A percentile compares a stretch with the other conserved stretches of the same genome.
Conservation (phyloP, 208 protist species). For the Trypanosoma lewisi region DNA sequence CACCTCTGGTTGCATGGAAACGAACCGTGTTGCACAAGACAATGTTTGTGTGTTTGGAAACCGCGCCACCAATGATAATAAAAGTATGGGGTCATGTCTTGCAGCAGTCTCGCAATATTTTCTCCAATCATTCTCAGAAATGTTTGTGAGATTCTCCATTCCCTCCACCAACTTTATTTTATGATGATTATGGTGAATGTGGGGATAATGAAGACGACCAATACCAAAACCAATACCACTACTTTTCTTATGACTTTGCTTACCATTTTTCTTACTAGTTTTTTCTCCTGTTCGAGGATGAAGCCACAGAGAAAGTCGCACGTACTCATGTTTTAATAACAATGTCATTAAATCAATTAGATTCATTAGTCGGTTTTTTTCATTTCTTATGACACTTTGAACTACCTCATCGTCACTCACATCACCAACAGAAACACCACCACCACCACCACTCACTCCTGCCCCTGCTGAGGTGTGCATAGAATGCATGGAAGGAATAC, state of each 20-base stretch:
- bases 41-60: constrained; percentile 56
- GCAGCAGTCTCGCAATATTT: constrained; percentile 46
- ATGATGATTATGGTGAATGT: too few relatives aligned
- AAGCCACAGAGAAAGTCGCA: constrained; percentile 72
- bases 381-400: constrained; percentile 14
- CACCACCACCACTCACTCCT: not conserved
- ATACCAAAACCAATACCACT: too few relatives aligned
- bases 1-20: constrained; percentile 45
- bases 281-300: too few relatives aligned
- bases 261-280: too few relatives aligned
- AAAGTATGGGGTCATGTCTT: constrained; percentile 55
- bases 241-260: too few relatives aligned
- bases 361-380: constrained; percentile 39
- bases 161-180: too few relatives aligned
- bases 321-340: constrained; percentile 68
- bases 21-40: constrained; percentile 27
- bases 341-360: constrained; percentile 57
- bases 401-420: constrained; percentile 31
- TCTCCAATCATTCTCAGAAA: constrained; percentile 30
- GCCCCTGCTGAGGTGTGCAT: too few relatives aligned
- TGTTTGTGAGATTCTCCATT: not conserved
- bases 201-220: too few relatives aligned
- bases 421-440: constrained; percentile 2
- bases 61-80: constrained; percentile 62
- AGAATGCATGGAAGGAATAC: not conserved